Evolutionary conservation across 2,329 filamentous ascomycete genomes (phyloP).

Genomic region (Aspergillus udagawae): DNA sequence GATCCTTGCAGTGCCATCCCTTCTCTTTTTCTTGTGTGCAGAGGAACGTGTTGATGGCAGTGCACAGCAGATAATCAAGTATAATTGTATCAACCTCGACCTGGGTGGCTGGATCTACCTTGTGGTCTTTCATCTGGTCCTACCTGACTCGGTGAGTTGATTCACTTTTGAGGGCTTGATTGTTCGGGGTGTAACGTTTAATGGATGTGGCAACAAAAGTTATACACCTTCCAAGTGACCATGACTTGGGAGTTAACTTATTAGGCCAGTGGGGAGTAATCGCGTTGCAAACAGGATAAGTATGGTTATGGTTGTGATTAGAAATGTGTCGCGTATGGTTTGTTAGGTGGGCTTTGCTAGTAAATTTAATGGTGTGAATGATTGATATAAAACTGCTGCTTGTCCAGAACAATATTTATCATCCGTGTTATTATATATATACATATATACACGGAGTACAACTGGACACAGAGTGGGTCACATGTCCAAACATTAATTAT

Average conservation of each 20-base stretch:
- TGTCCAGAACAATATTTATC: background rate
- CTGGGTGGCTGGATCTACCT: conserved; percentile 31
- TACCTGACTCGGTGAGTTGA: background rate
- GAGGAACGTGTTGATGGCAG: conserved; percentile 43
- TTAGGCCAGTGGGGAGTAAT: background rate
- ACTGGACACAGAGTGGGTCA: no score
- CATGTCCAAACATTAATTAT: no score
- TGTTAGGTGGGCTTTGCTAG: background rate
- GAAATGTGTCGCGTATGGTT: no score
- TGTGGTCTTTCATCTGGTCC: conserved; percentile 16
- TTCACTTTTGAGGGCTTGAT: background rate
- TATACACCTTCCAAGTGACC: background rate
- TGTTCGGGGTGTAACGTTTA: background rate
- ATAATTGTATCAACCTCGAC: conserved; percentile 53
- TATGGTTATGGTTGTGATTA: background rate
- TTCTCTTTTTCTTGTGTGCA: conserved; percentile 20
- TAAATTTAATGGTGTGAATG: background rate
- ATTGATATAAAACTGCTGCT: background rate
- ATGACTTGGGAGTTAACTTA: background rate
- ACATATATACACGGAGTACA: no score
- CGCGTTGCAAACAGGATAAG: background rate
- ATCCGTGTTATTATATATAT: no score
- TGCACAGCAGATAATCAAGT: conserved; percentile 53
- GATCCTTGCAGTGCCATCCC: conserved; percentile 2
- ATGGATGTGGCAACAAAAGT: background rate